Conservation (phyloP, 495 filamentous ascomycete genomes). For the Ramalina peruviana region DNA sequence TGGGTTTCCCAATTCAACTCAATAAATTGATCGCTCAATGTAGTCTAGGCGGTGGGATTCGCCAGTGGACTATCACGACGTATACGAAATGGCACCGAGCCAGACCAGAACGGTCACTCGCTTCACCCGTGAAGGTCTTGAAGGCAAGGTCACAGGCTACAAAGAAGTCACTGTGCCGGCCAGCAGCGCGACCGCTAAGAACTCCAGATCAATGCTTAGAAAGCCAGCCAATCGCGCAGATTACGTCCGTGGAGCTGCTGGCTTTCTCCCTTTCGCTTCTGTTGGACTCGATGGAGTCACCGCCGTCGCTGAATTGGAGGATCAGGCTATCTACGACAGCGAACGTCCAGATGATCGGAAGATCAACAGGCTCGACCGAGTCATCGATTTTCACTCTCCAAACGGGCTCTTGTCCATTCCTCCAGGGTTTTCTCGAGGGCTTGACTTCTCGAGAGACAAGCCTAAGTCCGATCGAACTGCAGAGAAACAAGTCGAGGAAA, state of each 20-base stretch:
- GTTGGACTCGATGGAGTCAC: slow-evolving; percentile 84
- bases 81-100: slow-evolving; percentile 78
- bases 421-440: slow-evolving; percentile 69
- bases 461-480: slow-evolving; percentile 32
- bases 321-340: slow-evolving; percentile 33
- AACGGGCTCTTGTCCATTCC: slow-evolving; percentile 69
- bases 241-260: slow-evolving; percentile 88
- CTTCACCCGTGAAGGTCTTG: slow-evolving; percentile 82
- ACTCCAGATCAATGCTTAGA: slow-evolving; percentile 78
- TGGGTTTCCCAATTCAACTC: slow-evolving; percentile 18
- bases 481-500: slow-evolving; percentile 59
- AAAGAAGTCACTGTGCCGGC: slow-evolving; percentile 89
- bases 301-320: slow-evolving; percentile 61
- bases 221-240: slow-evolving; percentile 81
- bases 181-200: slow-evolving; percentile 83
- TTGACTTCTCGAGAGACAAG: slow-evolving; percentile 51
- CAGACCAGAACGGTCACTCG: slow-evolving; percentile 87
- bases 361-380: slow-evolving; percentile 46
- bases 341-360: slow-evolving; percentile 27
- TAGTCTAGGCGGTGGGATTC: slow-evolving; percentile 61
- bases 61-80: slow-evolving; percentile 55
- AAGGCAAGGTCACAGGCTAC: slow-evolving; percentile 88
- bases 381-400: slow-evolving; percentile 67
- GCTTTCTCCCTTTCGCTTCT: slow-evolving; percentile 91
- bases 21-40: slow-evolving; percentile 8